phyloP scores from a whole-genome alignment of 768 basidiomycete species.

The Tulasnella sp. region DNA sequence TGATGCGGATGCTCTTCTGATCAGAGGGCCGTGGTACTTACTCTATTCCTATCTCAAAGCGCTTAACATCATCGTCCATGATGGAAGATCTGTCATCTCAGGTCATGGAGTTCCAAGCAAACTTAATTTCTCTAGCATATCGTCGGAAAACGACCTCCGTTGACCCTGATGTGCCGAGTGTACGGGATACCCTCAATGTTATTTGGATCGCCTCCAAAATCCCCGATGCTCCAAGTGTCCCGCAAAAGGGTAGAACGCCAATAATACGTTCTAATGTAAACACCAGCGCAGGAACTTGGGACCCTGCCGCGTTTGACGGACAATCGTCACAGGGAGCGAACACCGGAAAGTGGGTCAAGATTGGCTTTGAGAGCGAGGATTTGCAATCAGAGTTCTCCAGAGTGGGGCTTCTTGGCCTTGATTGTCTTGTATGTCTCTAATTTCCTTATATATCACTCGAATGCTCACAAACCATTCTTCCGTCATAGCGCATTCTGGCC shows the following conservation, averaged over 20 bases:
- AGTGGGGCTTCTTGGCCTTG: constrained; percentile 70
- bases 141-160: constrained; percentile 72
- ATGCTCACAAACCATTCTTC: background rate
- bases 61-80: constrained; percentile 72
- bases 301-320: background rate
- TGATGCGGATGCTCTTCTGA: constrained; percentile 13
- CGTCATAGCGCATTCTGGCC: background rate
- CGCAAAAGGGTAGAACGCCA: background rate
- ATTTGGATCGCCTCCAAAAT: constrained; percentile 61
- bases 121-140: constrained; percentile 66
- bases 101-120: constrained; percentile 81
- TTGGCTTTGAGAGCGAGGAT: constrained; percentile 71
- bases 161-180: constrained; percentile 41
- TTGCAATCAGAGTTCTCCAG: constrained; percentile 65
- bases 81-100: constrained; percentile 74
- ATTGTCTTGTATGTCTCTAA: constrained; percentile 52
- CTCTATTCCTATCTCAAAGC: constrained; percentile 32
- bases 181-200: constrained; percentile 40
- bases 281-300: background rate
- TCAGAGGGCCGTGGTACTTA: background rate
- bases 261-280: background rate
- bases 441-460: background rate
- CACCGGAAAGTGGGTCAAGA: constrained; percentile 53
- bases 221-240: background rate
- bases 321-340: background rate